phyloP scores from a whole-genome alignment of 495 filamentous ascomycete species.

The Rhypophila decipiens region DNA sequence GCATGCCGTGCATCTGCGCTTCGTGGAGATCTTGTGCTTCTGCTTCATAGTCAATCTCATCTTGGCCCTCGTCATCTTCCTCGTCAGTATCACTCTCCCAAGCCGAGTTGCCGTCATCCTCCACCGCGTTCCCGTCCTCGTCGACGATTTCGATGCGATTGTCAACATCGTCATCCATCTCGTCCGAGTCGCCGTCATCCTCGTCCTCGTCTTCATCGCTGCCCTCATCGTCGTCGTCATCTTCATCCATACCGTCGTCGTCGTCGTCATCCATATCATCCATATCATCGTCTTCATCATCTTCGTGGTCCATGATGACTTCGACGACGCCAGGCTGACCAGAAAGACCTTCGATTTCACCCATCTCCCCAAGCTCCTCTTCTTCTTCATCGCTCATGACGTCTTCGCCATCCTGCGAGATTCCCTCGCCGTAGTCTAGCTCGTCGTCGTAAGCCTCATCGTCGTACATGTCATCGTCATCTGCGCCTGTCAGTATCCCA shows the following conservation, averaged over 20 bases:
- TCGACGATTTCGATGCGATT: constrained; percentile 52
- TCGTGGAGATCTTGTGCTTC: constrained; percentile 40
- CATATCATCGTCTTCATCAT: constrained; percentile 61
- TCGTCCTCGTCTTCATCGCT: constrained; percentile 49
- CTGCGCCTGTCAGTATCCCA: constrained; percentile 30
- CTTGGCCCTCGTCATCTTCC: constrained; percentile 49
- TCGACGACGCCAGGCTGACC: constrained; percentile 72
- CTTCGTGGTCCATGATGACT: constrained; percentile 77
- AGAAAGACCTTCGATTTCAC: constrained; percentile 75
- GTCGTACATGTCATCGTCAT: constrained; percentile 79
- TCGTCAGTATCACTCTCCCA: constrained; percentile 56
- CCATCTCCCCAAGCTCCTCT: constrained; percentile 71
- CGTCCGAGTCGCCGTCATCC: constrained; percentile 40
- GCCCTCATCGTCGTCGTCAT: constrained; percentile 53
- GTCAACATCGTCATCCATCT: constrained; percentile 44
- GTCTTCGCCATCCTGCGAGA: constrained; percentile 71
- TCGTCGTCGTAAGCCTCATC: constrained; percentile 72
- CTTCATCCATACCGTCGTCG: constrained; percentile 56
- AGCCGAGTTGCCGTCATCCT: constrained; percentile 43
- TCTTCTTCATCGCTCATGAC: constrained; percentile 90
- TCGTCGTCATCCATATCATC: constrained; percentile 64
- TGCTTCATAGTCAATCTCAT: constrained; percentile 43
- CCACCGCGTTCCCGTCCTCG: constrained; percentile 45
- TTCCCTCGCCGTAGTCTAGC: constrained; percentile 84
- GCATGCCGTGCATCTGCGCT: constrained; percentile 26